Evolutionary conservation across 106 monocot species (phyloP).

Genomic region (Triglochin maritima): DNA sequence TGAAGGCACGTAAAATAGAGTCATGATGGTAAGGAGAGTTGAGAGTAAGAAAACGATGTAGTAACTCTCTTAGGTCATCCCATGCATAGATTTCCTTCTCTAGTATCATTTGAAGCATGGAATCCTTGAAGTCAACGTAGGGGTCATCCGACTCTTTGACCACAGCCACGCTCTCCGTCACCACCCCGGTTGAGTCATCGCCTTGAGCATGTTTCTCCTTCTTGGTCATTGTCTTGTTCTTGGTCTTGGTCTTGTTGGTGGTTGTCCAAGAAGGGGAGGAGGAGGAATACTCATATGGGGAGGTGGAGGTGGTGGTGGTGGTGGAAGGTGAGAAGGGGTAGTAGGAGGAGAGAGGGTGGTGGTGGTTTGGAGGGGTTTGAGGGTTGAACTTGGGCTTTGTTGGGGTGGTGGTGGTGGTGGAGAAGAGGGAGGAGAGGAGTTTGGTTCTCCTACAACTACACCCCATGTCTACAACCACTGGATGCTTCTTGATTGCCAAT

Average conservation of each 20-base stretch:
- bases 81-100: constrained; percentile 23
- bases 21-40: constrained; percentile 52
- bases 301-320: constrained; percentile 9
- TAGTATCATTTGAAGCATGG: constrained; percentile 28
- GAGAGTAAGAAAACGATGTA: constrained; percentile 16
- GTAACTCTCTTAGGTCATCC: constrained; percentile 20
- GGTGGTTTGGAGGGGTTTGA: constrained; percentile 9
- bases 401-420: neutral
- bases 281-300: constrained; percentile 6
- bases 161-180: constrained; percentile 25
- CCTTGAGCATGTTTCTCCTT: neutral
- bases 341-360: constrained; percentile 23
- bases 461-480: constrained; percentile 8
- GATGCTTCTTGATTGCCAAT: neutral
- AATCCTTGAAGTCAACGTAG: constrained; percentile 22
- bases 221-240: neutral
- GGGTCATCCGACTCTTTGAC: constrained; percentile 28
- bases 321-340: constrained; percentile 28
- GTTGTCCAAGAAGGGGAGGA: neutral
- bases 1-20: constrained; percentile 63
- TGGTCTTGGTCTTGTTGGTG: neutral
- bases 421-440: neutral
- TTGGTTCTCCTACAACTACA: constrained; percentile 16
- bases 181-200: neutral
- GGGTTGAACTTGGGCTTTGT: constrained; percentile 12